Evolutionary conservation across 2,329 filamentous ascomycete genomes (phyloP).

Genomic region (Trichoderma gracile): DNA sequence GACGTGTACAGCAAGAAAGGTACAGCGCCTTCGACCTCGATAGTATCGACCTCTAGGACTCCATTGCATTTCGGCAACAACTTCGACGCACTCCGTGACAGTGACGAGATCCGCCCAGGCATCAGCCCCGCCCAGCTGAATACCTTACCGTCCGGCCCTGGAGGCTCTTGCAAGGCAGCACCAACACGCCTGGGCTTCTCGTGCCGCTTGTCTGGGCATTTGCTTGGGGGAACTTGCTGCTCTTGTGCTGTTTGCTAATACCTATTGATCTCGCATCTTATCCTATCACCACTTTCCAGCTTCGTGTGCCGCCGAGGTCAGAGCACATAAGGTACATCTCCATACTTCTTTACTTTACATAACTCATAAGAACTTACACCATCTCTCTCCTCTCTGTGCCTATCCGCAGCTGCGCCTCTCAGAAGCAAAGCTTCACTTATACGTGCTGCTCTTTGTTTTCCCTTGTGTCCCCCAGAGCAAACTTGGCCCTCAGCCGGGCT

Average conservation of each 20-base stretch:
- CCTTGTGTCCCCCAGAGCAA: not conserved
- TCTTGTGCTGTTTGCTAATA: not conserved
- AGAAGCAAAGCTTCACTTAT: slow-evolving; percentile 3
- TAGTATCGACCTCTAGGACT: too few relatives aligned
- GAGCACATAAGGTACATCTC: too few relatives aligned
- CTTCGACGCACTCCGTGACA: not conserved
- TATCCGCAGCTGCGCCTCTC: slow-evolving; percentile 4
- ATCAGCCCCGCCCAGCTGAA: slow-evolving; percentile 26
- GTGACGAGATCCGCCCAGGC: slow-evolving; percentile 20
- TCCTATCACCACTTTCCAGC: too few relatives aligned
- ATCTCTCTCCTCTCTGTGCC: not conserved
- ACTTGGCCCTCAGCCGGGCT: not conserved
- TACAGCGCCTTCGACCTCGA: too few relatives aligned
- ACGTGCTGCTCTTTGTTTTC: not conserved
- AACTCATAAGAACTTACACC: too few relatives aligned
- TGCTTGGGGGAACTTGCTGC: not conserved
- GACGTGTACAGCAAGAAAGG: too few relatives aligned
- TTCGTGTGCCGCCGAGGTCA: not conserved
- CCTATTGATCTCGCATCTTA: not conserved
- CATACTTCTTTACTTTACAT: too few relatives aligned
- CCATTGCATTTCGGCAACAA: too few relatives aligned
- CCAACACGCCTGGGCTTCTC: not conserved
- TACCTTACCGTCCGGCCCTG: not conserved
- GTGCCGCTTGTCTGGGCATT: not conserved
- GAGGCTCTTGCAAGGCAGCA: slow-evolving; percentile 4